phyloP scores from a whole-genome alignment of 148 eudicot species.

The Amaranthus cruentus region DNA sequence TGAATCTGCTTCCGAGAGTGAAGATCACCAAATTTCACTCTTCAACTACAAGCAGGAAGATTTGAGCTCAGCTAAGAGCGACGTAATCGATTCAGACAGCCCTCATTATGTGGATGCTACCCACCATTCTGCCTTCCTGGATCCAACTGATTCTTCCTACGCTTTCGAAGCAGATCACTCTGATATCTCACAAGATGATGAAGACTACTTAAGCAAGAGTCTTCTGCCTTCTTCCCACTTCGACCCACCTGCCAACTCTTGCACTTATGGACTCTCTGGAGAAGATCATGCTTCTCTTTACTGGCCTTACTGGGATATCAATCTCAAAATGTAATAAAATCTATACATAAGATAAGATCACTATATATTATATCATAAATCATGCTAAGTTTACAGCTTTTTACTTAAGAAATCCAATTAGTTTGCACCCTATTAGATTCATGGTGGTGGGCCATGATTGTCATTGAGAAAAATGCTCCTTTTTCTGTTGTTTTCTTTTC shows the following conservation, averaged over 20 bases:
- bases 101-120: slow-evolving; percentile 35
- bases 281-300: slow-evolving; percentile 57
- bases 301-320: slow-evolving; percentile 55
- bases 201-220: slow-evolving; percentile 42
- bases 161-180: slow-evolving; percentile 55
- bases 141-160: slow-evolving; percentile 47
- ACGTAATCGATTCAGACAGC: slow-evolving; percentile 47
- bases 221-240: slow-evolving; percentile 33
- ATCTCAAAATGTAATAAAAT: slow-evolving; percentile 23
- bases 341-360: background rate
- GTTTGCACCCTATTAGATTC: slow-evolving; percentile 9
- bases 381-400: background rate
- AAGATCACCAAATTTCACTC: slow-evolving; percentile 28
- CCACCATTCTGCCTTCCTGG: slow-evolving; percentile 35
- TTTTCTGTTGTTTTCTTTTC: background rate
- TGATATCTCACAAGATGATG: slow-evolving; percentile 56
- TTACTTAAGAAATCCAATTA: slow-evolving; percentile 21
- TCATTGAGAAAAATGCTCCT: slow-evolving; percentile 16
- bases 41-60: slow-evolving; percentile 36
- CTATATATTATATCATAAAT: background rate
- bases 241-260: slow-evolving; percentile 33
- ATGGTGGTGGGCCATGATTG: slow-evolving; percentile 18
- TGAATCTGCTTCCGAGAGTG: slow-evolving; percentile 37
- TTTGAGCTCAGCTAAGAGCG: slow-evolving; percentile 40
- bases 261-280: slow-evolving; percentile 38